Conservation (phyloP, 2,329 filamentous ascomycete species). For the Rosellinia necatrix region DNA sequence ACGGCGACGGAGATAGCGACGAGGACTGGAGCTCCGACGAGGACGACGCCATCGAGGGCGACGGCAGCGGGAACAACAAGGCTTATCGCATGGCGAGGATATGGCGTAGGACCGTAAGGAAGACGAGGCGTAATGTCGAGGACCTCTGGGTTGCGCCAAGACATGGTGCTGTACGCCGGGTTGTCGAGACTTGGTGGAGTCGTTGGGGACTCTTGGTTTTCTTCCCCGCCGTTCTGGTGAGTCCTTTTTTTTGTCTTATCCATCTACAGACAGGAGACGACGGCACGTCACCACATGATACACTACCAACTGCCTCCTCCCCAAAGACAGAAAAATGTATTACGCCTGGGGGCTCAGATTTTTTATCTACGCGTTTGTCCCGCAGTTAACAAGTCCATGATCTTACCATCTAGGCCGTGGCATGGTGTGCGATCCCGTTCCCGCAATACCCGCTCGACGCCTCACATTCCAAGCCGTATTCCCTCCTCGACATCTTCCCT, state of each 20-base stretch:
- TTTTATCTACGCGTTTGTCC: too few relatives aligned
- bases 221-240: slow-evolving; percentile 63
- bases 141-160: slow-evolving; percentile 66
- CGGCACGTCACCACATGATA: not conserved
- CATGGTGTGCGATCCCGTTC: slow-evolving; percentile 69
- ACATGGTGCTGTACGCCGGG: slow-evolving; percentile 60
- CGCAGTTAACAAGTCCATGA: too few relatives aligned
- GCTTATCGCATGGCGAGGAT: slow-evolving; percentile 31
- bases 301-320: too few relatives aligned
- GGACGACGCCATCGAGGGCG: slow-evolving; percentile 38
- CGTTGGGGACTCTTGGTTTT: slow-evolving; percentile 65
- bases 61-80: too few relatives aligned
- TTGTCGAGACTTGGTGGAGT: slow-evolving; percentile 67
- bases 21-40: slow-evolving; percentile 39
- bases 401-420: slow-evolving; percentile 57
- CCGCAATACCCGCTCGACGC: slow-evolving; percentile 63
- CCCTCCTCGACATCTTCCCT: slow-evolving; percentile 11
- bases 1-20: slow-evolving; percentile 37
- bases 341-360: not conserved
- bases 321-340: too few relatives aligned
- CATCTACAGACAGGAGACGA: not conserved
- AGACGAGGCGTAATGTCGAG: slow-evolving; percentile 43
- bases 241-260: slow-evolving; percentile 40
- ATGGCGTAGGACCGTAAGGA: slow-evolving; percentile 44
- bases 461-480: slow-evolving; percentile 39